Conservation (phyloP, 208 protist species). For the Strigomonas galati region DNA sequence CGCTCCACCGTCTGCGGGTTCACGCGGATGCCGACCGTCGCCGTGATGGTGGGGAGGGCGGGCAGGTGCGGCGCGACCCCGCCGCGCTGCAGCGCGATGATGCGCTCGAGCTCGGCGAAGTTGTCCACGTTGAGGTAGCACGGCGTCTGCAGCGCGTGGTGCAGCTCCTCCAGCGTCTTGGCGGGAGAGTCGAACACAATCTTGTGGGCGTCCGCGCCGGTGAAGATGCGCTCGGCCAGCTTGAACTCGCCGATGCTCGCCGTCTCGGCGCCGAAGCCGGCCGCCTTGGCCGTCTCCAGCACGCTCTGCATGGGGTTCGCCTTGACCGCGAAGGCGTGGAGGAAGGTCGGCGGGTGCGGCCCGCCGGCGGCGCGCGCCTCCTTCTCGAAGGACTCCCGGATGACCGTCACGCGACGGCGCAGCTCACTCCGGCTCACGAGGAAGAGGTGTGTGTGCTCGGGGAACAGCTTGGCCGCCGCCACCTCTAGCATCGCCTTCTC, state of each 20-base stretch:
- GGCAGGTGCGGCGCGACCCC: not conserved
- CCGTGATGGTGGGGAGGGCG: constrained; percentile 1
- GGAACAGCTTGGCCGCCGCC: constrained; percentile 37
- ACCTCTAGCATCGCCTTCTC: constrained; percentile 37
- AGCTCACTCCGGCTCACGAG: constrained; percentile 44
- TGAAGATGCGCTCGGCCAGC: constrained; percentile 35
- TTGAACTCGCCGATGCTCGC: constrained; percentile 65
- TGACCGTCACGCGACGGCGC: constrained; percentile 30
- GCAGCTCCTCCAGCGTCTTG: constrained; percentile 62
- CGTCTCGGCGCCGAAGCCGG: constrained; percentile 46
- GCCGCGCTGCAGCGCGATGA: constrained; percentile 32
- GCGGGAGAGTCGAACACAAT: constrained; percentile 68
- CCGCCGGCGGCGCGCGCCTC: not conserved
- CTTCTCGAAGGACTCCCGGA: constrained; percentile 26
- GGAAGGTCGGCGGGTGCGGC: constrained; percentile 19
- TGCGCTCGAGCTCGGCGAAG: constrained; percentile 55
- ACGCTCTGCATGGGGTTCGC: constrained; percentile 56
- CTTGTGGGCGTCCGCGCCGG: not conserved
- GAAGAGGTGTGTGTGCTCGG: constrained; percentile 45
- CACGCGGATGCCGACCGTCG: constrained; percentile 57
- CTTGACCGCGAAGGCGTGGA: constrained; percentile 62
- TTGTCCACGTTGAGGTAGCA: constrained; percentile 78
- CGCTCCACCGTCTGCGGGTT: constrained; percentile 58
- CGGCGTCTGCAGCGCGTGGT: constrained; percentile 34
- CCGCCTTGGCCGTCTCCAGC: constrained; percentile 26